Evolutionary conservation across 2,329 filamentous ascomycete species (phyloP), one percentile per base, ranked within the genome.

Genomic region (Colletotrichum agaves): DNA sequence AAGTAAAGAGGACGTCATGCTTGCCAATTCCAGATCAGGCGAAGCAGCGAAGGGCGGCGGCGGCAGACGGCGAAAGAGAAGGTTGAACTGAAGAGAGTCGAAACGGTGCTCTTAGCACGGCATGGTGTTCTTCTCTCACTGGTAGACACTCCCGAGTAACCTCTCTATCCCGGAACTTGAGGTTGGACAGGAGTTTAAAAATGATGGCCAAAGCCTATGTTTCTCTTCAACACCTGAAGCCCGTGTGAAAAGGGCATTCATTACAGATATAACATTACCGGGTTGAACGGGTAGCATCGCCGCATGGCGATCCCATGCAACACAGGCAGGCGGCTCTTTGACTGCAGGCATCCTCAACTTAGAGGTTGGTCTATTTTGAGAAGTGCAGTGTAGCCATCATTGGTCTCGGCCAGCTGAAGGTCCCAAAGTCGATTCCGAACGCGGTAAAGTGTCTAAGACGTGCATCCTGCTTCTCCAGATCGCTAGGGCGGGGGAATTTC

Each of bases 291-390:
- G 59, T 67, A 63, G 35, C 50, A 63, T n/a, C 2, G 50, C 59
- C 35, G 63, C 23, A 50, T 57, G 41, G 41, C 58, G 44, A 46
- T 39, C 43, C 41, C 35, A 66, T 62, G 63, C 63, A 66, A 61
- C 43, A 62, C 58, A 44, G 62, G 46, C 56, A 65, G 47, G 63
- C 63, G 63, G 63, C 63, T 66, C 63, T 44, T 43, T n/a, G 56
- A 1, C 27, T 33, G n/a, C 56, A 55, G 43, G 62, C 55, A 46
- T 61, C 19, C 15, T 19, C 1, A 35, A 3, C 7, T 6, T 49
- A 19, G 41, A 17, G 21, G 33, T 4, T 17, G 41, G 21, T 66
- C 57, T 61, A 66, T 66, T 65, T 50, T 66, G 43, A 47, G 13
- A n/a, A 21, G 31, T 33, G 23, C n/a, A 43, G 57, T 47, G 57